phyloP scores from a whole-genome alignment of 805 yeast species.

The Metschnikowia vanudenii region DNA sequence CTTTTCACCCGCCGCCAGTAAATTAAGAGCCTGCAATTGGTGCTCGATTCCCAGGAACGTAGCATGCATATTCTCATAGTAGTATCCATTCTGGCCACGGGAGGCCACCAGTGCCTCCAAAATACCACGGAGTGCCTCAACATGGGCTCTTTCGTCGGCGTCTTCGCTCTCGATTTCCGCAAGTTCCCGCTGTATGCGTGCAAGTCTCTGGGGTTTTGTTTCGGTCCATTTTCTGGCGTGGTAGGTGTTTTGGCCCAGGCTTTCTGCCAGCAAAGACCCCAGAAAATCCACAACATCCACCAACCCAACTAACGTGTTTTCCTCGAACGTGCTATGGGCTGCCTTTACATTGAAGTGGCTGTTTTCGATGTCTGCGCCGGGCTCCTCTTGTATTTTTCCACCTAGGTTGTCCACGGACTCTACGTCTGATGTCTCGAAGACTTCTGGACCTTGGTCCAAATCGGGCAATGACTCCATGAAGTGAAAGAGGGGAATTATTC shows the following conservation, averaged over 20 bases:
- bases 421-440: conserved; percentile 49
- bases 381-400: conserved; percentile 2
- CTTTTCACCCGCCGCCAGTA: too few species aligned
- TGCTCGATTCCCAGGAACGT: conserved; percentile 3
- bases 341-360: conserved; percentile 9
- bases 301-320: conserved; percentile 22
- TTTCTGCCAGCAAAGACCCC: conserved; percentile 28
- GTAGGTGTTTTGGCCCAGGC: conserved; percentile 3
- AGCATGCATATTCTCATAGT: conserved; percentile 1
- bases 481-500: too few species aligned
- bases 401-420: conserved; percentile 29
- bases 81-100: conserved; percentile 6
- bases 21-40: conserved; percentile 3
- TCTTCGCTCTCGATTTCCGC: conserved; percentile 30
- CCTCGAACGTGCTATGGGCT: conserved; percentile 26
- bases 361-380: conserved; percentile 17
- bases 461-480: conserved; percentile 11
- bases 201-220: conserved; percentile 37
- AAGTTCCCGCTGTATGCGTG: conserved; percentile 39
- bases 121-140: neutral
- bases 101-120: conserved; percentile 6
- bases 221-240: conserved; percentile 25
- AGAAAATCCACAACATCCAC: conserved; percentile 33
- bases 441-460: conserved; percentile 25
- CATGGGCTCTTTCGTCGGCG: conserved; percentile 4